Percentiles rank a stretch among this genome's conserved stretches.
These are phyloP conservation scores for Penicillium sp. DNA, from an alignment of 2,329 filamentous ascomycete species.

Conservation along the genomic window DNA sequence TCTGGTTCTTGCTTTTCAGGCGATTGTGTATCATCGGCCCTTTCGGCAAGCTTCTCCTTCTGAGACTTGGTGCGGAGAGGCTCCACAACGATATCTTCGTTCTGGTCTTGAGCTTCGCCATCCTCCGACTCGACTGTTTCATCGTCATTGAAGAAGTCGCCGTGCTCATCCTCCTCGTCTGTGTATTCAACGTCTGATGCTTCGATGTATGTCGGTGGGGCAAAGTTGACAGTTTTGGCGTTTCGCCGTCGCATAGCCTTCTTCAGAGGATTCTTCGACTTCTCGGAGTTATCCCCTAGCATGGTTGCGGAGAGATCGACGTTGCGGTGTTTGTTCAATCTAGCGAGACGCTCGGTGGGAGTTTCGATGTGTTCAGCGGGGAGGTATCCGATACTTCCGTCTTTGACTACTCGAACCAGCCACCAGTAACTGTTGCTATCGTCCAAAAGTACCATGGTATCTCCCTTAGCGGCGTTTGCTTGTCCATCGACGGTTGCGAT, in stretches of 20 bases:
- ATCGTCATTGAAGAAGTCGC: slow-evolving; percentile 53
- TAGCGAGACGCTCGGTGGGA: slow-evolving; percentile 88
- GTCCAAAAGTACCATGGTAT: slow-evolving; percentile 97
- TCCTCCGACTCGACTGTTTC: slow-evolving; percentile 52
- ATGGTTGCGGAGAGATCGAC: slow-evolving; percentile 81
- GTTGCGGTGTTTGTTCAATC: slow-evolving; percentile 96
- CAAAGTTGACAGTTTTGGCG: slow-evolving; percentile 84
- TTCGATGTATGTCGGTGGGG: slow-evolving; percentile 84
- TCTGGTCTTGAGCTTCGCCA: slow-evolving; percentile 40
- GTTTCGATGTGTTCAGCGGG: slow-evolving; percentile 99
- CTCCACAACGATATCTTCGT: slow-evolving; percentile 52
- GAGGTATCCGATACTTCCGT: slow-evolving; percentile 95
- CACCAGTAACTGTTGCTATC: slow-evolving; percentile 99
- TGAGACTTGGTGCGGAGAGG: slow-evolving; percentile 52
- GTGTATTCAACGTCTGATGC: slow-evolving; percentile 85
- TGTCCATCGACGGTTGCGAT: slow-evolving; percentile 97
- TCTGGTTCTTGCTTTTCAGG: slow-evolving; percentile 37
- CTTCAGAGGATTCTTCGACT: slow-evolving; percentile 81
- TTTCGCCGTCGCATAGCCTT: slow-evolving; percentile 82
- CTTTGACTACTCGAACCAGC: slow-evolving; percentile 95
- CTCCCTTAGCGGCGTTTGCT: slow-evolving; percentile 96
- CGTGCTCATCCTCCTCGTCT: slow-evolving; percentile 70
- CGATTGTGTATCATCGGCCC: slow-evolving; percentile 26
- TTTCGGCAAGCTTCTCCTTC: slow-evolving; percentile 41
- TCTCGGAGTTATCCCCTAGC: slow-evolving; percentile 75